Evolutionary conservation across 2,329 filamentous ascomycete species (phyloP).

Genomic region (Ilyonectria robusta): DNA sequence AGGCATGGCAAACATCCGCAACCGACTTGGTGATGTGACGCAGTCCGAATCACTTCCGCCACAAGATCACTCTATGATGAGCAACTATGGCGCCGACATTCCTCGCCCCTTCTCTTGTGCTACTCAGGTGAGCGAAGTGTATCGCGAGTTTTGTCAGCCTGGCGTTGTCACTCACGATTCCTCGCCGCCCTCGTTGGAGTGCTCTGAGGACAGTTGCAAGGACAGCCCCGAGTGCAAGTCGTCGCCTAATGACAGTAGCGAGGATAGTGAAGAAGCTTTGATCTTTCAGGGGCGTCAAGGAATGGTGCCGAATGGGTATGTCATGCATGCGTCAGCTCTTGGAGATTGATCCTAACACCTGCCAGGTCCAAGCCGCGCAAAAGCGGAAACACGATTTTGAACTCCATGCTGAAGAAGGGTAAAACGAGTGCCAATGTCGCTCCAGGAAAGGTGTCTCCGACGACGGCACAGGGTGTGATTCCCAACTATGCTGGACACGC

Average conservation of each 20-base stretch:
- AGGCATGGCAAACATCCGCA: conserved; percentile 35
- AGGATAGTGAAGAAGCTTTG: conserved; percentile 47
- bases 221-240: conserved; percentile 42
- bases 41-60: conserved; percentile 52
- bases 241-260: conserved; percentile 44
- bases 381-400: conserved; percentile 61
- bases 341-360: conserved; percentile 32
- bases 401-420: conserved; percentile 66
- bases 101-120: conserved; percentile 43
- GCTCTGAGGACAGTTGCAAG: conserved; percentile 8
- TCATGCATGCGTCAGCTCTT: conserved; percentile 1
- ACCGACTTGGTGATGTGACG: conserved; percentile 47
- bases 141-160: conserved; percentile 48
- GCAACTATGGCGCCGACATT: conserved; percentile 39
- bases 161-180: conserved; percentile 22
- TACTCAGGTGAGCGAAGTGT: conserved; percentile 44
- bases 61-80: conserved; percentile 38
- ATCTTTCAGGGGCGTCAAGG: conserved; percentile 56
- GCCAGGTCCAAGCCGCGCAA: conserved; percentile 54
- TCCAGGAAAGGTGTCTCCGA: conserved; percentile 65
- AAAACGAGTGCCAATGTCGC: conserved; percentile 62
- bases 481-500: conserved; percentile 68
- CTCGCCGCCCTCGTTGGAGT: not conserved
- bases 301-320: conserved; percentile 51
- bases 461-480: conserved; percentile 68